phyloP scores from a whole-genome alignment of 2,329 filamentous ascomycete genomes.

The Septoria linicola region DNA sequence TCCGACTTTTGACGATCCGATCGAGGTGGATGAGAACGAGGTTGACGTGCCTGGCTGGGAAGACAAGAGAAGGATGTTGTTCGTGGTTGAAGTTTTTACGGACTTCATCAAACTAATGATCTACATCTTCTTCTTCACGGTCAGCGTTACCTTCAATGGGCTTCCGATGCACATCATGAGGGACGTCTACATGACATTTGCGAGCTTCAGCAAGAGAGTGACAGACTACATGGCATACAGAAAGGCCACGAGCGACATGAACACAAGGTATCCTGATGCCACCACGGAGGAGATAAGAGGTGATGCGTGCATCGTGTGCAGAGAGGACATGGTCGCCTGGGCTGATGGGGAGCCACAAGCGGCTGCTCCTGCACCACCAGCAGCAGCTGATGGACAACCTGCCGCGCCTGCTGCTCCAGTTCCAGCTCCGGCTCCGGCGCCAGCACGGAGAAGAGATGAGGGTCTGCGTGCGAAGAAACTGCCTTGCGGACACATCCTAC shows the following conservation, averaged over 20 bases:
- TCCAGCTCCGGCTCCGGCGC: constrained; percentile 32
- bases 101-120: constrained; percentile 90
- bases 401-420: constrained; percentile 3
- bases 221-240: constrained; percentile 85
- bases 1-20: constrained; percentile 60
- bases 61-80: constrained; percentile 87
- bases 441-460: constrained; percentile 62
- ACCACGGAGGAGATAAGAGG: constrained; percentile 78
- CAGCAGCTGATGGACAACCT: constrained; percentile 6
- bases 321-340: constrained; percentile 92
- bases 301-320: constrained; percentile 96
- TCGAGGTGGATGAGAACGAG: constrained; percentile 84
- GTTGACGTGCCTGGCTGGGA: constrained; percentile 96
- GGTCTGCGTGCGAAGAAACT: constrained; percentile 89
- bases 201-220: constrained; percentile 88
- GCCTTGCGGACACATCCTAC: constrained; percentile 91
- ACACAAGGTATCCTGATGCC: constrained; percentile 82
- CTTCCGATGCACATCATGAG: constrained; percentile 95
- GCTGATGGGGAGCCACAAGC: constrained; percentile 35
- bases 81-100: constrained; percentile 75
- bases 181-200: constrained; percentile 89
- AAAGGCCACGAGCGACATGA: constrained; percentile 91
- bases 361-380: constrained; percentile 29
- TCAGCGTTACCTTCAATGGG: constrained; percentile 90
- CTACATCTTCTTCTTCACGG: constrained; percentile 88